Evolutionary conservation across 2,329 filamentous ascomycete genomes (phyloP).

Genomic region (Basipetospora chlamydospora): DNA sequence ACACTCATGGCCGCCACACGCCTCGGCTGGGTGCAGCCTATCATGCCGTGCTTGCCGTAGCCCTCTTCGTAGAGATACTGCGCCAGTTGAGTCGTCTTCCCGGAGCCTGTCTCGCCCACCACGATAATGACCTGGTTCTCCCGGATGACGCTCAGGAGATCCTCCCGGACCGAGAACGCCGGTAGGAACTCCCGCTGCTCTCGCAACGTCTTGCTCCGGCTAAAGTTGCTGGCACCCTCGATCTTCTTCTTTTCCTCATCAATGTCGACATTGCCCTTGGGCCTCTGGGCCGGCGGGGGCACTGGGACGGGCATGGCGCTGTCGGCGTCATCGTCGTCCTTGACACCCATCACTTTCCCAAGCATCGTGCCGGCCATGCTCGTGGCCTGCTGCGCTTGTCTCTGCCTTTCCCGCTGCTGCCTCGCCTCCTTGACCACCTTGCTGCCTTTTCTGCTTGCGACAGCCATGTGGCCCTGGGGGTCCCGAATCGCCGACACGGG

Average conservation of each 20-base stretch:
- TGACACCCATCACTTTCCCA: conserved; percentile 90
- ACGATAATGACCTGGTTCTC: conserved; percentile 97
- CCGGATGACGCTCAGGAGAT: conserved; percentile 76
- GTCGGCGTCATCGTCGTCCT: conserved; percentile 80
- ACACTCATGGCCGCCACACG: conserved; percentile 98
- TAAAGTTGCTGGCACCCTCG: conserved; percentile 80
- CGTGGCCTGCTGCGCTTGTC: conserved; percentile 88
- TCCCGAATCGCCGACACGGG: conserved; percentile 87
- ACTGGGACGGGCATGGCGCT: conserved; percentile 66
- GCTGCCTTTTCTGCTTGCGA: conserved; percentile 91
- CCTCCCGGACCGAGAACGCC: conserved; percentile 90
- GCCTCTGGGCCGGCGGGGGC: conserved; percentile 50
- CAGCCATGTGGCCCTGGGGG: conserved; percentile 95
- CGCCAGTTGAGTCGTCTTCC: conserved; percentile 93
- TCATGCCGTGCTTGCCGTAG: conserved; percentile 75
- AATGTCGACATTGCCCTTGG: conserved; percentile 26
- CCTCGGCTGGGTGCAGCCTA: conserved; percentile 90
- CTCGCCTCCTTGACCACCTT: conserved; percentile 81
- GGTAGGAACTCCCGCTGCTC: conserved; percentile 90
- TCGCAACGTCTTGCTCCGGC: conserved; percentile 73
- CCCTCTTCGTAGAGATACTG: conserved; percentile 95
- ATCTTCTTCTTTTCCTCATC: conserved; percentile 22
- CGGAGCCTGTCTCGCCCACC: conserved; percentile 91
- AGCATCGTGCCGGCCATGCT: conserved; percentile 83
- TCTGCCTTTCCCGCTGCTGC: conserved; percentile 83